These are phyloP conservation scores for Sphaerostilbella broomeana DNA, from an alignment of 2,329 filamentous ascomycete genomes.

Conservation along the genomic window DNA sequence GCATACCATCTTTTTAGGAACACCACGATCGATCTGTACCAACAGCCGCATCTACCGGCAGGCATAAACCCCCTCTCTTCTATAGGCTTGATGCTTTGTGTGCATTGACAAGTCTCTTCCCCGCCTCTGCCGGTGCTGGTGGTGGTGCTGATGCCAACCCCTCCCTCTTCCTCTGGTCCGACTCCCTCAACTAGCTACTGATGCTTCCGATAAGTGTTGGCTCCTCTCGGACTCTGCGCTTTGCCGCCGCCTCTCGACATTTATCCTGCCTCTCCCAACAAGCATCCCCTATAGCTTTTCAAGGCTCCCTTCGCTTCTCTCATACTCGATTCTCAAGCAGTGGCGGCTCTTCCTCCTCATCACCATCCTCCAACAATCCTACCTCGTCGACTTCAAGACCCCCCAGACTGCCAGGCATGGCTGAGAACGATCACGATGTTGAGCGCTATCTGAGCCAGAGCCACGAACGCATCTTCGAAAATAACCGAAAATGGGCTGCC, in stretches of 20 bases:
- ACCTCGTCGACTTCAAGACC: conserved; percentile 2
- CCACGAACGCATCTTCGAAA: conserved; percentile 62
- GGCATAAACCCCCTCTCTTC: too few relatives aligned
- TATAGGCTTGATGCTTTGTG: too few relatives aligned
- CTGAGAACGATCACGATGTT: conserved; percentile 30
- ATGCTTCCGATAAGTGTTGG: conserved; percentile 10
- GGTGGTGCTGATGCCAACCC: too few relatives aligned
- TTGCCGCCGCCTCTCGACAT: neutral
- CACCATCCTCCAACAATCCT: conserved; percentile 1
- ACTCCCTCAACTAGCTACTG: neutral
- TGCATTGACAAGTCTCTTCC: too few relatives aligned
- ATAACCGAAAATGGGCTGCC: conserved; percentile 61
- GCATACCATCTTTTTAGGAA: too few relatives aligned
- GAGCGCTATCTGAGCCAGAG: conserved; percentile 53
- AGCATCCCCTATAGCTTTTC: too few relatives aligned
- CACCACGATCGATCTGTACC: too few relatives aligned
- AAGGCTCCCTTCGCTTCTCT: neutral
- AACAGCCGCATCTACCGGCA: too few relatives aligned
- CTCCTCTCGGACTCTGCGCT: conserved; percentile 9
- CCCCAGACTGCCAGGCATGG: conserved; percentile 9
- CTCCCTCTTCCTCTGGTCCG: conserved; percentile 1
- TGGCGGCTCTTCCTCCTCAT: conserved; percentile 2
- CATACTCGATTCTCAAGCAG: neutral
- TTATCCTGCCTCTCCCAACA: neutral
- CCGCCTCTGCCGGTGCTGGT: too few relatives aligned